Conservation (phyloP, 2,329 filamentous ascomycete species). For the Acrodontium crateriforme region DNA sequence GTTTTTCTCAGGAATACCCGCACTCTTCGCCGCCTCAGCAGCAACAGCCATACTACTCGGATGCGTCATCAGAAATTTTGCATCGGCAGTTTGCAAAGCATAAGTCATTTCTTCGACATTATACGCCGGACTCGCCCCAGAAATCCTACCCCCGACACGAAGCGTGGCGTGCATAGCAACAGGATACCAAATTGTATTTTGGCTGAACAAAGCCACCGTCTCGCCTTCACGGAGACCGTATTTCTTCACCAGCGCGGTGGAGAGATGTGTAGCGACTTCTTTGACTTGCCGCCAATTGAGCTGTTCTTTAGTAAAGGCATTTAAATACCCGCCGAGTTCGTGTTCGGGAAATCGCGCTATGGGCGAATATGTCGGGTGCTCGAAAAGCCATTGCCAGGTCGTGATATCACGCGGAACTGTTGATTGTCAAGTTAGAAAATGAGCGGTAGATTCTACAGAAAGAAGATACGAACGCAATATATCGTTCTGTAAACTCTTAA, state of each 20-base stretch:
- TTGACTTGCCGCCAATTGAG: slow-evolving; percentile 47
- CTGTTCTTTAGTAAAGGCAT: slow-evolving; percentile 45
- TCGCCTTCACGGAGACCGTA: slow-evolving; percentile 42
- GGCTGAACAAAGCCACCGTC: slow-evolving; percentile 47
- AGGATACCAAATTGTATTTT: slow-evolving; percentile 48
- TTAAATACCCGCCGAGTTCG: slow-evolving; percentile 40
- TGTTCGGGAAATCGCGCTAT: slow-evolving; percentile 25
- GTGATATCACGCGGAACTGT: slow-evolving; percentile 41
- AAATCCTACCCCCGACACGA: slow-evolving; percentile 42
- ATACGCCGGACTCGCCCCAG: slow-evolving; percentile 51
- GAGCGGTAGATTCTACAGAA: slow-evolving; percentile 2
- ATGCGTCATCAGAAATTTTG: slow-evolving; percentile 45
- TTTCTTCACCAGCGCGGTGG: slow-evolving; percentile 43
- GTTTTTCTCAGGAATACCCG: slow-evolving; percentile 37
- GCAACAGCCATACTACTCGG: slow-evolving; percentile 42
- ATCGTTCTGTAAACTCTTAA: slow-evolving; percentile 12
- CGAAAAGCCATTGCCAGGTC: slow-evolving; percentile 50
- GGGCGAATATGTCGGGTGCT: slow-evolving; percentile 38
- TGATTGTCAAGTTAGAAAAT: background rate
- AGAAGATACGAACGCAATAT: too few relatives aligned
- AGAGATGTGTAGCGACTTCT: slow-evolving; percentile 42
- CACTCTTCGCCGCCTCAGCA: slow-evolving; percentile 38
- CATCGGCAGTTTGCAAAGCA: slow-evolving; percentile 43
- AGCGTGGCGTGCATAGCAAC: slow-evolving; percentile 46
- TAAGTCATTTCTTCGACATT: slow-evolving; percentile 56